Conservation (phyloP, 164 flowering plant species). For the Sextonia rubra region DNA sequence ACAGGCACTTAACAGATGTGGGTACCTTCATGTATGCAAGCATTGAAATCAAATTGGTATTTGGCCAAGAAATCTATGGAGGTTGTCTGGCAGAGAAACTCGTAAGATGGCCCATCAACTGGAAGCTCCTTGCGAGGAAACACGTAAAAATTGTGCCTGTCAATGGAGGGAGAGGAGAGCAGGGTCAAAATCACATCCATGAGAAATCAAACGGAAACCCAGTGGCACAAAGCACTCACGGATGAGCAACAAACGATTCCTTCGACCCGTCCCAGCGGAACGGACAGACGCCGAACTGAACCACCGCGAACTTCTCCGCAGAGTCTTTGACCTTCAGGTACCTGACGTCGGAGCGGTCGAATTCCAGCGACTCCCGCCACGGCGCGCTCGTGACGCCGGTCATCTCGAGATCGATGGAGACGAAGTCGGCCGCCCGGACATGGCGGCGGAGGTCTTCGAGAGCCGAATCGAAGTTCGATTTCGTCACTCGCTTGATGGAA, state of each 20-base stretch:
- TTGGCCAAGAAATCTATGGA: constrained; percentile 85
- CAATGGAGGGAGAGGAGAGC: constrained; percentile 6
- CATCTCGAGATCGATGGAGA: constrained; percentile 90
- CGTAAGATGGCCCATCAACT: constrained; percentile 39
- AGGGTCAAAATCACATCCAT: neutral
- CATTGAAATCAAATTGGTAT: constrained; percentile 88
- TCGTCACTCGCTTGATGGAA: constrained; percentile 69
- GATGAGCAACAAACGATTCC: constrained; percentile 63
- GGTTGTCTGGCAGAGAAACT: constrained; percentile 82
- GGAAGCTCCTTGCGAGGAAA: constrained; percentile 81
- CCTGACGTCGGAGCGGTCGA: constrained; percentile 65
- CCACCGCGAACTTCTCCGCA: constrained; percentile 89
- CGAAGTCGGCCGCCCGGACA: constrained; percentile 75
- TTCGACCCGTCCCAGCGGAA: constrained; percentile 69
- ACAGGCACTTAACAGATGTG: neutral
- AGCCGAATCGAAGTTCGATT: constrained; percentile 64
- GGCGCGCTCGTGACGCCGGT: constrained; percentile 88
- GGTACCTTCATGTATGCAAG: constrained; percentile 81
- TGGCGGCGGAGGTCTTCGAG: constrained; percentile 47
- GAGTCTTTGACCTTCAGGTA: constrained; percentile 90
- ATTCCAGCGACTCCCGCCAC: constrained; percentile 79
- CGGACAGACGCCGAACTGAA: constrained; percentile 95
- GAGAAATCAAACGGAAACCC: neutral
- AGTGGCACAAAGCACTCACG: constrained; percentile 41
- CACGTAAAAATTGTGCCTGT: constrained; percentile 87